These are phyloP conservation scores for Sporormia fimetaria DNA, from an alignment of 495 filamentous ascomycete genomes.

Conservation along the genomic window DNA sequence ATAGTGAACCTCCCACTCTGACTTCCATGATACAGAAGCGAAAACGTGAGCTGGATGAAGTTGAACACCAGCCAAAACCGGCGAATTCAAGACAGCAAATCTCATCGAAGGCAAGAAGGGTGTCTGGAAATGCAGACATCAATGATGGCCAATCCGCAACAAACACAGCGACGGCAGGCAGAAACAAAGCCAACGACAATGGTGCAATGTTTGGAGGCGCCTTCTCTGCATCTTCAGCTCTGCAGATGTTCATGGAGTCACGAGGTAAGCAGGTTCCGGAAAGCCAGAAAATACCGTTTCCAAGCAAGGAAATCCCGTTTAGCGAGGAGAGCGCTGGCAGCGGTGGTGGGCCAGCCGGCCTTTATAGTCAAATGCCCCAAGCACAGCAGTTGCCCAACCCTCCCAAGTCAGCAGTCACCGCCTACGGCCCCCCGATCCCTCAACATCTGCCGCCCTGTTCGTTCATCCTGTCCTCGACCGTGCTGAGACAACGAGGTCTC, in stretches of 20 bases:
- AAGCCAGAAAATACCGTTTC: no score
- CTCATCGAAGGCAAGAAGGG: background rate
- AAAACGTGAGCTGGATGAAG: conserved; percentile 26
- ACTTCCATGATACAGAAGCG: conserved; percentile 27
- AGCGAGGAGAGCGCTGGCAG: no score
- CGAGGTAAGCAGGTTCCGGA: conserved; percentile 11
- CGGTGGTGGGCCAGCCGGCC: no score
- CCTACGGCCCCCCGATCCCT: conserved; percentile 10
- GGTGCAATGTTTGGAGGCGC: conserved; percentile 23
- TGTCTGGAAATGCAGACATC: background rate
- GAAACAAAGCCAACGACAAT: background rate
- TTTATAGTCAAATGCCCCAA: no score
- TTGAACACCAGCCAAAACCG: conserved; percentile 1
- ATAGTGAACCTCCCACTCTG: conserved; percentile 18
- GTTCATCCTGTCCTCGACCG: conserved; percentile 44
- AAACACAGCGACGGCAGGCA: background rate
- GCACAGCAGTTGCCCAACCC: no score
- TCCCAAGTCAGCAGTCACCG: background rate
- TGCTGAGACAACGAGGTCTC: conserved; percentile 36
- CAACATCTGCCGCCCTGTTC: conserved; percentile 24
- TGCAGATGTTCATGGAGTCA: conserved; percentile 25
- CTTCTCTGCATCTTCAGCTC: conserved; percentile 26
- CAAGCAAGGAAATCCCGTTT: no score
- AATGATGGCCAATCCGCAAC: background rate
- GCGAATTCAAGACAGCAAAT: background rate